Evolutionary conservation across 306 rosid genomes (phyloP), one percentile per base, ranked within the genome.

Genomic region (Pachyrhizus erosus): DNA sequence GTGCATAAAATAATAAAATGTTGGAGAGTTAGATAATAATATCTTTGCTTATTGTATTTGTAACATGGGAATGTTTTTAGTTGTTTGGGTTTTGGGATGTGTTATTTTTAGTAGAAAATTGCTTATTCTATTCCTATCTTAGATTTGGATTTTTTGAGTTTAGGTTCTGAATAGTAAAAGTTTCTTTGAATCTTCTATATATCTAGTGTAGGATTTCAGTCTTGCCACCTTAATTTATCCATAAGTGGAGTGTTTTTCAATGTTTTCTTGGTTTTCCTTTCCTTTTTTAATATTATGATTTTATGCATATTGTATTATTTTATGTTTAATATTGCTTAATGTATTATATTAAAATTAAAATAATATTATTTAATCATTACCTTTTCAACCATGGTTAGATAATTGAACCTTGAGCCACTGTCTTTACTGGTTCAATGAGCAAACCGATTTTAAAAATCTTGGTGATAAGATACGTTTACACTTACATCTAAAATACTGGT

Each of bases 401-500:
- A 13, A 57, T 57, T 21, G 31, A 57, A 57, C 31, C 9, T n/a
- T 18, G 26, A 52, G 7, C 11, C 29, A 21, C 31, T 21, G 10
- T 2, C 5, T 57, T 55, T 14, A 55, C 4, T 3, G 12, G 31
- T 57, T 57, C 14, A 23, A 57, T 11, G 65, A 23, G 2, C 1
- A 4, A 14, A 10, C 12, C 5, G 3, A 24, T 20, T 23, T 57
- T 57, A 11, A 11, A 20, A 57, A 3, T 57, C 29, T 26, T 57
- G 29, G 4, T 62, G 43, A 73, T 70, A 62, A 31, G 37, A 39
- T 75, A 48, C 33, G 10, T 73, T 70, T 60, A 81, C 61, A 37
- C 58, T 70, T 81, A 6, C 24, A 43, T 73, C 52, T 42, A 72
- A 66, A 61, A 31, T 52, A 51, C 72, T 43, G 60, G 69, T 80